phyloP scores from a whole-genome alignment of 2,329 filamentous ascomycete genomes.

The Fusarium chlamydosporum region DNA sequence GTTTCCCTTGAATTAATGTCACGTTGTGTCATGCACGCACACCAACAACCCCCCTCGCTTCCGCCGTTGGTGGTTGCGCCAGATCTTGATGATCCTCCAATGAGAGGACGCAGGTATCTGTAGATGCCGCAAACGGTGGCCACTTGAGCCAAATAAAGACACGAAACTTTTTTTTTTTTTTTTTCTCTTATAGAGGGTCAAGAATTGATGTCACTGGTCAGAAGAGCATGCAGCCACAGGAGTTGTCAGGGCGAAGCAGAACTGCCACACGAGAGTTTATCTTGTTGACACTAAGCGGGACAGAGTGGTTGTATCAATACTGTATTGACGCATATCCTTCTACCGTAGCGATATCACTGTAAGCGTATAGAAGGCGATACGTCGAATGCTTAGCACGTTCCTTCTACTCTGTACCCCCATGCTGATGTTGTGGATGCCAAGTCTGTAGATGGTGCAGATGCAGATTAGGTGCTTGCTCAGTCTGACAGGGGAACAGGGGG shows the following conservation, averaged over 20 bases:
- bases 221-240: slow-evolving; percentile 25
- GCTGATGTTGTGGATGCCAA: slow-evolving; percentile 9
- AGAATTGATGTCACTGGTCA: slow-evolving; percentile 9
- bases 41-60: slow-evolving; percentile 7
- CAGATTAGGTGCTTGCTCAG: slow-evolving; percentile 24
- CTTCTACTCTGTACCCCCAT: slow-evolving; percentile 1
- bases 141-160: slow-evolving; percentile 32
- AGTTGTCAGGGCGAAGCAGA: slow-evolving; percentile 24
- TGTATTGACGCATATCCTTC: slow-evolving; percentile 14
- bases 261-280: slow-evolving; percentile 17
- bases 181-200: slow-evolving; percentile 30
- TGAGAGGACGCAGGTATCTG: slow-evolving; percentile 9
- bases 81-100: slow-evolving; percentile 32
- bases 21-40: background rate
- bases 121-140: slow-evolving; percentile 21
- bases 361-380: slow-evolving; percentile 3
- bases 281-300: background rate
- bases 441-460: slow-evolving; percentile 20
- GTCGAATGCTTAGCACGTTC: slow-evolving; percentile 9
- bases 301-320: slow-evolving; percentile 19
- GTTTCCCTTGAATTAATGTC: background rate
- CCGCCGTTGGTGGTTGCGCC: slow-evolving; percentile 31
- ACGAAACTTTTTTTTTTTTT: slow-evolving; percentile 8
- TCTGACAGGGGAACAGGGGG: slow-evolving; percentile 12
- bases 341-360: slow-evolving; percentile 2